Percentiles rank a stretch among this genome's conserved stretches.
phyloP scores from a whole-genome alignment of 192 early-diverging fungal genomes.

The Coemansia sp. region DNA sequence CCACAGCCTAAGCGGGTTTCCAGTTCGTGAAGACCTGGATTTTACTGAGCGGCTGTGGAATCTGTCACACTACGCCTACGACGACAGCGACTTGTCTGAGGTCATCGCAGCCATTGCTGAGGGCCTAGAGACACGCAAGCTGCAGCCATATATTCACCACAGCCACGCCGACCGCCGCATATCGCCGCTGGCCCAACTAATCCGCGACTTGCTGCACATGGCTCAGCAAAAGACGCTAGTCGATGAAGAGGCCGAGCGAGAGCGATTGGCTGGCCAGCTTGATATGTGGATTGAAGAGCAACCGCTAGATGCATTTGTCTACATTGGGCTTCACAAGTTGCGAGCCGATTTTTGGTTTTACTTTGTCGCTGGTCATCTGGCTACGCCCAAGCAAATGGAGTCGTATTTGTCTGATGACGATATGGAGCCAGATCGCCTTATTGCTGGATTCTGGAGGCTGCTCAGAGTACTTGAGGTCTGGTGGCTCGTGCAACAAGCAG shows the following conservation, averaged over 20 bases:
- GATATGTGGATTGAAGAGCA: constrained; percentile 52
- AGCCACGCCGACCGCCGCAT: neutral
- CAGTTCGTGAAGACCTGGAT: constrained; percentile 39
- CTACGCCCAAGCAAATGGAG: constrained; percentile 43
- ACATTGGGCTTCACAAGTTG: constrained; percentile 44
- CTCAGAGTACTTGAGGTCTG: constrained; percentile 40
- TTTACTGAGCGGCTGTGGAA: constrained; percentile 54
- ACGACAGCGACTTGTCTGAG: constrained; percentile 42
- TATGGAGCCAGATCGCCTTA: constrained; percentile 20
- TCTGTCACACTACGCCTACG: constrained; percentile 35
- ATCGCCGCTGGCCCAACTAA: constrained; percentile 32
- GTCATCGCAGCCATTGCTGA: constrained; percentile 47
- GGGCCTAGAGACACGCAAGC: constrained; percentile 43
- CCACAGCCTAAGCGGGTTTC: constrained; percentile 19
- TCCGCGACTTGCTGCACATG: constrained; percentile 36
- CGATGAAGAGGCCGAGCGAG: constrained; percentile 30
- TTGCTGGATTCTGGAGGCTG: constrained; percentile 33
- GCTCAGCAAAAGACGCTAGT: constrained; percentile 27
- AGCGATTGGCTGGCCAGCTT: constrained; percentile 37
- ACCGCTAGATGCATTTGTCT: constrained; percentile 53
- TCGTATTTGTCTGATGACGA: constrained; percentile 25
- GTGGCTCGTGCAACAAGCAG: constrained; percentile 44
- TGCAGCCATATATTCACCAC: constrained; percentile 47
- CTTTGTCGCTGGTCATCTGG: constrained; percentile 37
- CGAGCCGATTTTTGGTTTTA: constrained; percentile 44